Conservation (phyloP, 2,329 filamentous ascomycete genomes). For the Hymenoscyphus albidus region DNA sequence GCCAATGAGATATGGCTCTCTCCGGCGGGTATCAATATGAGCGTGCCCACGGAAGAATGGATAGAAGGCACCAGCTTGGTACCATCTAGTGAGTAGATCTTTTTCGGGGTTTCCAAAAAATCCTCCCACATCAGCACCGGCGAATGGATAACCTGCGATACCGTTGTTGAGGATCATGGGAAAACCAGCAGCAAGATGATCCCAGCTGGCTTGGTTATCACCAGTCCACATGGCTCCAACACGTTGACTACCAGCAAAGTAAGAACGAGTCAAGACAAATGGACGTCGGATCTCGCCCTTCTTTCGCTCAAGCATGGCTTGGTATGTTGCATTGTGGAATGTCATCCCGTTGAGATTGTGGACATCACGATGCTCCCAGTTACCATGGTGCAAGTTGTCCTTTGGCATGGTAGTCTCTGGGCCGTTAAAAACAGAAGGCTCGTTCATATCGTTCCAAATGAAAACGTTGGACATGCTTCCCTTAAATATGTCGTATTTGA, state of each 20-base stretch:
- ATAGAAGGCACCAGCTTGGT: constrained; percentile 94
- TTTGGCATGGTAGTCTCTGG: constrained; percentile 99
- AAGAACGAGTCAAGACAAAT: constrained; percentile 89
- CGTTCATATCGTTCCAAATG: constrained; percentile 99
- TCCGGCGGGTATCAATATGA: constrained; percentile 90
- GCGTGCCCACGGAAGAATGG: constrained; percentile 97
- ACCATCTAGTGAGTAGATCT: constrained; percentile 90
- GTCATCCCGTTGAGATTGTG: constrained; percentile 97
- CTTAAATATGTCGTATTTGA: constrained; percentile 84
- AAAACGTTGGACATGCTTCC: constrained; percentile 83
- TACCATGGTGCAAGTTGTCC: constrained; percentile 86
- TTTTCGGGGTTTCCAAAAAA: constrained; percentile 97
- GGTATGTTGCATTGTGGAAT: constrained; percentile 88
- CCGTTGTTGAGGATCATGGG: constrained; percentile 94
- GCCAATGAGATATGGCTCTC: constrained; percentile 85
- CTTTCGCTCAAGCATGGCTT: constrained; percentile 79
- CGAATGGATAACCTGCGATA: constrained; percentile 88
- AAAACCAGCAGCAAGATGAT: constrained; percentile 80
- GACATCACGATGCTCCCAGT: constrained; percentile 95
- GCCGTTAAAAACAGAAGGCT: constrained; percentile 97
- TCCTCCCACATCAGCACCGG: constrained; percentile 91
- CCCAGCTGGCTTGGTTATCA: constrained; percentile 93
- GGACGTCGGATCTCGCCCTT: constrained; percentile 81
- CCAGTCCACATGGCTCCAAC: constrained; percentile 97
- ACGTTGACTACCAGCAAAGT: constrained; percentile 87